Evolutionary conservation across 1,284 basidiomycete genomes (phyloP), one percentile per base, ranked within the genome.

Genomic region (Heliocybe sulcata): DNA sequence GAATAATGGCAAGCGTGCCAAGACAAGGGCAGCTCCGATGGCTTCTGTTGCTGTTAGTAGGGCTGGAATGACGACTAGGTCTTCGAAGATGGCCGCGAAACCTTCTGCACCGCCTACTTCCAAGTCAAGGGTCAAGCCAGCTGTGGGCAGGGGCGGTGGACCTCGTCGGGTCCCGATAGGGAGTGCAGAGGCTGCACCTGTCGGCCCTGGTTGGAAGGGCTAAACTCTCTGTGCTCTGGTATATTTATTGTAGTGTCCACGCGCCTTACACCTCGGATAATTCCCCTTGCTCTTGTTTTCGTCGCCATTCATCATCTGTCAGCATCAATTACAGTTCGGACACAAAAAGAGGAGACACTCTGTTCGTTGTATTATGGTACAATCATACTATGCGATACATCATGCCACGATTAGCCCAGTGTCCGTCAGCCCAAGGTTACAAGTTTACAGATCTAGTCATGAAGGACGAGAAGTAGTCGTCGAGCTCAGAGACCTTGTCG

Each of bases 111-210:
- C 47, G 8, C 47, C 47, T 22, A n/a, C 23, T 25, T 54, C 59
- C 22, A 72, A 70, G 53, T 47, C 70, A 11, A 63, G 65, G 1
- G 62, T 66, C 22, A 72, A 70, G 53, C 49, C 69, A 11, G 63
- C 65, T 1, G 61, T 66, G 1, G 62, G 63, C 9, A 70, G 63
- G 56, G 72, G 75, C 38, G 80, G 77, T 9, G 75, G 38, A n/a
- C 38, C 83, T 16, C 69, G 82, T 57, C 72, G 82, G 55, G 83
- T 85, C 31, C 79, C 73, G 4, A 67, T 84, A 25, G 75, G 77
- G 57, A 84, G 83, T 57, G 73, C 72, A 1, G 81, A 84, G 57
- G 82, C 81, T 29, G 80, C 80, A 9, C 68, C 72, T 49, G 66
- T 69, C 52, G 67, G 58, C 38, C 71, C 68, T 54, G 66, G 64